phyloP scores from a whole-genome alignment of 352 stramenopile species.

The Phytophthora pinifolia region DNA sequence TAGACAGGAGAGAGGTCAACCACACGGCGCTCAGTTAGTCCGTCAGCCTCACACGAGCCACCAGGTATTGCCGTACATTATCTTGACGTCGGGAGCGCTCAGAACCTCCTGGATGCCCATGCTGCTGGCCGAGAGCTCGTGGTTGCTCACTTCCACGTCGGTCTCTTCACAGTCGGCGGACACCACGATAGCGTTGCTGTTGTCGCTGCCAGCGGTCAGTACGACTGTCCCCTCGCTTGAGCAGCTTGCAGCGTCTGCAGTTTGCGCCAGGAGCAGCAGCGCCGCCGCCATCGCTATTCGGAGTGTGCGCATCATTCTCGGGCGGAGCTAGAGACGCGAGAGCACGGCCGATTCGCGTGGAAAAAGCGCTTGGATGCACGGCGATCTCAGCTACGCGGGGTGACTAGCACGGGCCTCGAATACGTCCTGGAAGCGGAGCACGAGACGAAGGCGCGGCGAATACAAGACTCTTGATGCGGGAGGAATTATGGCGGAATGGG shows the following conservation, averaged over 20 bases:
- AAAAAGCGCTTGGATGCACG: constrained; percentile 8
- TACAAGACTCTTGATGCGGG: constrained; percentile 1
- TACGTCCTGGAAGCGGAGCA: constrained; percentile 8
- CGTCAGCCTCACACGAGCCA: background rate
- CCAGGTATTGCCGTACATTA: constrained; percentile 32
- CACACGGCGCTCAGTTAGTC: constrained; percentile 10
- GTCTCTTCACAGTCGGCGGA: constrained; percentile 35
- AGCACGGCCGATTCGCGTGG: background rate
- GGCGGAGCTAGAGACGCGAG: background rate
- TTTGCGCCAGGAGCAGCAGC: constrained; percentile 11
- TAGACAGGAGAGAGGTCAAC: constrained; percentile 1
- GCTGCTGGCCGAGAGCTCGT: constrained; percentile 37
- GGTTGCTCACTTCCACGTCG: constrained; percentile 32
- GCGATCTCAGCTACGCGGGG: constrained; percentile 8
- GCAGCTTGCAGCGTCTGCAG: constrained; percentile 24
- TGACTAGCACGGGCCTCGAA: constrained; percentile 12
- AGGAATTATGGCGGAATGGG: constrained; percentile 25
- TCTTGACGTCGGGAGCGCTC: constrained; percentile 47
- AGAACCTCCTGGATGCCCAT: constrained; percentile 50
- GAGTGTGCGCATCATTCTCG: constrained; percentile 9
- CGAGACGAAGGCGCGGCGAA: constrained; percentile 5
- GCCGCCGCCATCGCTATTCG: background rate
- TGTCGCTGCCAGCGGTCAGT: constrained; percentile 36
- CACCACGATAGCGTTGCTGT: constrained; percentile 37
- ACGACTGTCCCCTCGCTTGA: constrained; percentile 40